phyloP scores from a whole-genome alignment of 2,329 filamentous ascomycete species.

The Sordariomycetes sp. region DNA sequence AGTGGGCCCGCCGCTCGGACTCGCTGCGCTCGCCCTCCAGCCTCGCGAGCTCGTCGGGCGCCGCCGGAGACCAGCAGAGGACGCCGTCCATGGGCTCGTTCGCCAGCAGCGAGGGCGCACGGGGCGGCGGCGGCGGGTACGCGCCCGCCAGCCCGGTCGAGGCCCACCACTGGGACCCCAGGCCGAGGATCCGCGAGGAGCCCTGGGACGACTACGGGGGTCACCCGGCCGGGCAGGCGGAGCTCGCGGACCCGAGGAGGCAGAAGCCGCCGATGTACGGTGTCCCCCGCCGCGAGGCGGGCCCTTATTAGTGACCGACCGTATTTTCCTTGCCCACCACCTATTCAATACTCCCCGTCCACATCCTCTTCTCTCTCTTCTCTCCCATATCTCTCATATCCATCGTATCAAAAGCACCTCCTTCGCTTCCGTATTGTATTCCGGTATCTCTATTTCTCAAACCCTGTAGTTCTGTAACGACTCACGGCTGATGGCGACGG shows the following conservation, averaged over 20 bases:
- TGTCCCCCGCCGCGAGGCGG: neutral
- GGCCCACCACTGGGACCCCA: neutral
- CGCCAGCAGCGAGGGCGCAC: neutral
- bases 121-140: neutral
- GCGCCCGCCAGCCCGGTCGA: neutral
- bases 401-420: no score
- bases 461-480: no score
- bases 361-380: no score
- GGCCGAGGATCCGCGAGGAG: neutral
- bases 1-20: neutral
- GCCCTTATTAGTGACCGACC: neutral
- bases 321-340: neutral
- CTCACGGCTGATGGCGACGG: no score
- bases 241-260: neutral
- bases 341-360: no score
- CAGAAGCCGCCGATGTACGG: neutral
- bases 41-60: neutral
- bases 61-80: neutral
- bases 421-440: no score
- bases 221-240: neutral
- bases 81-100: constrained; percentile 1
- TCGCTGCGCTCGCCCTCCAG: neutral
- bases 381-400: no score
- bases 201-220: neutral
- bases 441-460: no score